Conservation (phyloP, 140 eudicot genomes). For the Flaveria floridana region DNA sequence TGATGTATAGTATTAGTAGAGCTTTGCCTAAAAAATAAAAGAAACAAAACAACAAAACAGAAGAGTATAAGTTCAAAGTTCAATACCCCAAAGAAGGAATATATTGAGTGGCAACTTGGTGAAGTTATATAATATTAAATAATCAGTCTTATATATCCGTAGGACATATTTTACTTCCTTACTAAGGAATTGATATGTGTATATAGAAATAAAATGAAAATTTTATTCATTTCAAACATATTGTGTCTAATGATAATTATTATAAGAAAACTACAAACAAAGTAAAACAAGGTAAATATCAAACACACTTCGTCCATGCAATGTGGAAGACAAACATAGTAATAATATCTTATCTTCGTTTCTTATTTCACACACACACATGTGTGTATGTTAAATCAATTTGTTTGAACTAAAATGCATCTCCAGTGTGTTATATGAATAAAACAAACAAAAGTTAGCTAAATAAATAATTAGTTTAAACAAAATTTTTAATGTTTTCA, state of each 20-base stretch:
- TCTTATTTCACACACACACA: too few relatives aligned
- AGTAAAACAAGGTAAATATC: too few relatives aligned
- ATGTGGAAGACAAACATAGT: too few relatives aligned
- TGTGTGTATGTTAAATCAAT: too few relatives aligned
- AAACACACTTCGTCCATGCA: too few relatives aligned
- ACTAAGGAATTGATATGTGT: slow-evolving; percentile 5
- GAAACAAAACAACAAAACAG: background rate
- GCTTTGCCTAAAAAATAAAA: background rate
- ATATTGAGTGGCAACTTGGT: slow-evolving; percentile 22
- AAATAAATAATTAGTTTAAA: too few relatives aligned
- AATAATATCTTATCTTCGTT: too few relatives aligned
- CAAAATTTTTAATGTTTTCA: background rate
- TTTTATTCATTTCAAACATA: background rate
- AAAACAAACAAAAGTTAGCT: background rate
- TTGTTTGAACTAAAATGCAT: background rate
- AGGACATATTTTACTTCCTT: slow-evolving; percentile 22
- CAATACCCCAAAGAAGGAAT: slow-evolving; percentile 29
- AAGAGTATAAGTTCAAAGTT: slow-evolving; percentile 31
- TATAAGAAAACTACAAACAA: background rate
- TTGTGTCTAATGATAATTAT: background rate
- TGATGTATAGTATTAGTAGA: background rate
- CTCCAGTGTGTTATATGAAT: background rate
- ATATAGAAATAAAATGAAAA: background rate
- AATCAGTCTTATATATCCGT: background rate
- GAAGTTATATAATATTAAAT: slow-evolving; percentile 14